These are phyloP conservation scores for Thalassiosira sp. DNA, from an alignment of 352 stramenopile genomes.

Conservation along the genomic window DNA sequence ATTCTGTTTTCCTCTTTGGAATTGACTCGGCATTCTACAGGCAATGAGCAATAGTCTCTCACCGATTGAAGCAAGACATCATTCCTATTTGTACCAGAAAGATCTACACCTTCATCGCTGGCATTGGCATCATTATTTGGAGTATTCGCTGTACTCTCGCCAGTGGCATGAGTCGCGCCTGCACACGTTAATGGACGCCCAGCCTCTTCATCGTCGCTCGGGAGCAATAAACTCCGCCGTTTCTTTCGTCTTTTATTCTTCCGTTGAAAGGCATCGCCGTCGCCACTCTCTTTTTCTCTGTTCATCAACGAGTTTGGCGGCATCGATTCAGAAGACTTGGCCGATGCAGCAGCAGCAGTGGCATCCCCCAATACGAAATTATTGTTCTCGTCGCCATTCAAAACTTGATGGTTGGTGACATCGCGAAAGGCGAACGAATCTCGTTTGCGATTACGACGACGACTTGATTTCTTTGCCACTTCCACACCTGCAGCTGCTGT, in stretches of 20 bases:
- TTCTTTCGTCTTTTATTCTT: not conserved
- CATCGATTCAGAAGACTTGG: not conserved
- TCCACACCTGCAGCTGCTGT: too few relatives aligned
- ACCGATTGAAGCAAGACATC: constrained; percentile 29
- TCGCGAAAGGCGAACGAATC: constrained; percentile 20
- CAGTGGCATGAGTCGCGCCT: not conserved
- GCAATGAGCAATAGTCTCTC: constrained; percentile 26
- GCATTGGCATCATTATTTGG: not conserved
- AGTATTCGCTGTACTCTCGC: not conserved
- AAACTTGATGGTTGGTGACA: constrained; percentile 16
- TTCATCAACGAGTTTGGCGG: not conserved
- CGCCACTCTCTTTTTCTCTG: not conserved
- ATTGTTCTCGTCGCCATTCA: not conserved
- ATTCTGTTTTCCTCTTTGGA: constrained; percentile 24
- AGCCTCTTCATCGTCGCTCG: constrained; percentile 1
- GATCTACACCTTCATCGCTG: not conserved
- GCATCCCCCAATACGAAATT: too few relatives aligned
- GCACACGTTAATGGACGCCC: not conserved
- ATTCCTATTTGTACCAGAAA: not conserved
- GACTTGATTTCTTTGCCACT: not conserved
- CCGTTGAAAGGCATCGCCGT: not conserved
- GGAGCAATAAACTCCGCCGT: constrained; percentile 11
- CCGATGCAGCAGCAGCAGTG: too few relatives aligned
- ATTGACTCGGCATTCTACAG: constrained; percentile 2
- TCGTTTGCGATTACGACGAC: constrained; percentile 1